Conservation (phyloP, 2,329 filamentous ascomycete genomes). For the Penicillium sclerotigenum region DNA sequence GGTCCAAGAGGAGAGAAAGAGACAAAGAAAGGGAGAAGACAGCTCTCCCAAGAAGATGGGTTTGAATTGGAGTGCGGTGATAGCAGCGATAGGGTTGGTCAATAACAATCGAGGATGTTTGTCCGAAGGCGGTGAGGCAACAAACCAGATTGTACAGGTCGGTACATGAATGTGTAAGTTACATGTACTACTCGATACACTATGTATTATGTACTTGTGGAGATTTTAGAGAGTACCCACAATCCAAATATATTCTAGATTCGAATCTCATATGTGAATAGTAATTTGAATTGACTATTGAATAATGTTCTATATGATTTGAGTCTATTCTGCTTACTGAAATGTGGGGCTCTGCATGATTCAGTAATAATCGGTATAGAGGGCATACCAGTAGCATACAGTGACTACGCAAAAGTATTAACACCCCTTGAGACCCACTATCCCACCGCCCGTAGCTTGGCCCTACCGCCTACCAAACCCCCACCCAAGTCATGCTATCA, state of each 20-base stretch:
- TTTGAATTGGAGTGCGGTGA: conserved; percentile 10
- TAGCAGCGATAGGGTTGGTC: conserved; percentile 5
- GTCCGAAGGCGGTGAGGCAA: conserved; percentile 14
- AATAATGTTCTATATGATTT: not conserved
- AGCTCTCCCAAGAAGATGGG: not conserved
- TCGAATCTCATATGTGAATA: no score
- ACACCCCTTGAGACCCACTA: no score
- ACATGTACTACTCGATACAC: not conserved
- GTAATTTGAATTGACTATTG: not conserved
- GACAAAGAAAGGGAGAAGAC: not conserved
- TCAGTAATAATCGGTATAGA: not conserved
- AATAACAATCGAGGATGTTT: conserved; percentile 15
- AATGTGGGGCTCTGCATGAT: not conserved
- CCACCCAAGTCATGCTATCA: no score
- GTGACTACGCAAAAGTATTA: no score
- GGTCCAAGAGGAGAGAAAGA: not conserved
- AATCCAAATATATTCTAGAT: not conserved
- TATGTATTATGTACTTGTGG: not conserved
- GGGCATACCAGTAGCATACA: not conserved
- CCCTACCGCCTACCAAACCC: no score
- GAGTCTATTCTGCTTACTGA: not conserved
- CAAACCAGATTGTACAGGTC: not conserved
- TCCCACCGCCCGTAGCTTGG: no score
- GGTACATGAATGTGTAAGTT: not conserved
- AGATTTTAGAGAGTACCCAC: not conserved